phyloP scores from a whole-genome alignment of 2,329 filamentous ascomycete species.

The Bipolaris bicolor region DNA sequence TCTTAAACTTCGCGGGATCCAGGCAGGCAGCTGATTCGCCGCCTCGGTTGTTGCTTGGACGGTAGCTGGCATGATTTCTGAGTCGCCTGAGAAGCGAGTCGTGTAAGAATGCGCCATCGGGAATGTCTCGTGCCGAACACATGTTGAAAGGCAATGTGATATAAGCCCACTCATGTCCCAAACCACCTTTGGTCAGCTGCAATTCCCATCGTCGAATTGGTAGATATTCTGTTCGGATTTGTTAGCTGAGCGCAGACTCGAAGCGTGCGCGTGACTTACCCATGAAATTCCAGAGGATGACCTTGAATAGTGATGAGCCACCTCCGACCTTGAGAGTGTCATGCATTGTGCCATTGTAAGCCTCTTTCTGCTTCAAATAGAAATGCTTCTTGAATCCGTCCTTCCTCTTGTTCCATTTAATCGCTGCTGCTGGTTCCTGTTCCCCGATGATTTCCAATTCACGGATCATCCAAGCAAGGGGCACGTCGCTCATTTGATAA shows the following conservation, averaged over 20 bases:
- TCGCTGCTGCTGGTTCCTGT: neutral
- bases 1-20: neutral
- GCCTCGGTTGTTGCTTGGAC: neutral
- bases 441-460: slow-evolving; percentile 4
- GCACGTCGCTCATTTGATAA: slow-evolving; percentile 10
- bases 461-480: slow-evolving; percentile 12
- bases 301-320: slow-evolving; percentile 5
- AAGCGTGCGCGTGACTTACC: neutral
- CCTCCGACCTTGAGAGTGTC: slow-evolving; percentile 1
- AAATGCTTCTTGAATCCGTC: slow-evolving; percentile 6
- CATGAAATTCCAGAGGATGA: slow-evolving; percentile 8
- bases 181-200: neutral
- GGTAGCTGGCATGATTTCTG: neutral
- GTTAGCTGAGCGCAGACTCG: neutral
- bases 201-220: slow-evolving; percentile 7
- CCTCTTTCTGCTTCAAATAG: neutral
- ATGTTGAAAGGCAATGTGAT: neutral
- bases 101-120: neutral
- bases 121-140: neutral
- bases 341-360: slow-evolving; percentile 1
- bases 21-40: neutral
- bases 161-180: neutral
- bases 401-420: neutral
- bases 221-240: slow-evolving; percentile 1
- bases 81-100: slow-evolving; percentile 2